Evolutionary conservation across 768 basidiomycete species (phyloP), one percentile per base, ranked within the genome.

Genomic region (Multifurca ochricompacta): DNA sequence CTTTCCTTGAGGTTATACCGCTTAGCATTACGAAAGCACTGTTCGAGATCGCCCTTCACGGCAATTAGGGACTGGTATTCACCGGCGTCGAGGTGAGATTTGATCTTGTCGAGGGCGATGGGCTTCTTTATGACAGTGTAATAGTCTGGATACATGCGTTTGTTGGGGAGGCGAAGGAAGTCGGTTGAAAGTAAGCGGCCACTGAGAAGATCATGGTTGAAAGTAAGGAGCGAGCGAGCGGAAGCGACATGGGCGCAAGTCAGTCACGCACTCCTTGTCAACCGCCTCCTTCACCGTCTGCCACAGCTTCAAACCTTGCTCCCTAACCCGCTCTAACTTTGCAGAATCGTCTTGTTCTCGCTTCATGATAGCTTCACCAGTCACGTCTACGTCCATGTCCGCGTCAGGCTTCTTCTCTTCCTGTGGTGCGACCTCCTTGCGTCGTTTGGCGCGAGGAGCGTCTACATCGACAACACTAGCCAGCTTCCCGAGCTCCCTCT

Each of bases 71-170:
- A 78, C 13, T 73, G 60, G 63, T 92, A 93, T 11, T 59, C 65
- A 53, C 74, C 72, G 47, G 71, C 70, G 42, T 86, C 83, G 25
- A 93, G 75, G 63, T 80, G 78, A 62, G 80, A 77, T 76, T 91
- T 91, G 72, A 96, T 91, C 59, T 94, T 90, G 40, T 91, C 87
- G 47, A 96, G 74, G 25, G 89, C 83, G 62, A 96, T 90, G 28
- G 94, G 93, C 23, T 79, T 74, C 62, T 81, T 74, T 65, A 94
- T 95, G 60, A 84, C 57, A 21, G 69, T 66, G 69, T 94, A 96
- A 70, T 97, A 97, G 72, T 94, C 92, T 36, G 91, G 80, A 69
- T 88, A 91, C 53, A 74, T 73, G 53, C 81, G 78, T 69, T 83
- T 87, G 40, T 81, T 76, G 18, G 87, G 87, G 60, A 82, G 77